Percentiles rank a stretch among this genome's conserved stretches.
These are phyloP conservation scores for Trichosporon asahii DNA, from an alignment of 1,284 basidiomycete genomes.

Conservation along the genomic window DNA sequence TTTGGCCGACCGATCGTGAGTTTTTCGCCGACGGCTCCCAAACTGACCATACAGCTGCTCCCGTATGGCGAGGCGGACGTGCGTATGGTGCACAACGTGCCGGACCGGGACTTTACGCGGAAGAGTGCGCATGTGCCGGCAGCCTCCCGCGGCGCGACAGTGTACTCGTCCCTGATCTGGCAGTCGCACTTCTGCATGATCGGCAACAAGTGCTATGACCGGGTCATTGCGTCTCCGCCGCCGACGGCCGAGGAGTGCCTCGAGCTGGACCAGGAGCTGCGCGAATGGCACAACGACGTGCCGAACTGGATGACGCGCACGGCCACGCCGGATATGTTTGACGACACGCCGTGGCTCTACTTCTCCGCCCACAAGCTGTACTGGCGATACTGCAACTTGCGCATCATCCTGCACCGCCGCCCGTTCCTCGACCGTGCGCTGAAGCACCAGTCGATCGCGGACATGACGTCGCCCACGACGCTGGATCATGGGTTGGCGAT, in stretches of 20 bases:
- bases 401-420: slow-evolving; percentile 28
- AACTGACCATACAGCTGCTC: slow-evolving; percentile 20
- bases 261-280: slow-evolving; percentile 24
- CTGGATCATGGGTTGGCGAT: slow-evolving; percentile 19
- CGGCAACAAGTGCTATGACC: slow-evolving; percentile 26
- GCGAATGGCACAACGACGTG: slow-evolving; percentile 16
- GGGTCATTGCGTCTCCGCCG: slow-evolving; percentile 24
- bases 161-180: slow-evolving; percentile 28
- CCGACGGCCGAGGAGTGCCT: slow-evolving; percentile 22
- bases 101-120: slow-evolving; percentile 26
- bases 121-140: slow-evolving; percentile 15
- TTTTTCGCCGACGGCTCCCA: slow-evolving; percentile 34
- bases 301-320: slow-evolving; percentile 21
- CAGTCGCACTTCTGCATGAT: slow-evolving; percentile 23
- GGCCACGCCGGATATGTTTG: slow-evolving; percentile 13
- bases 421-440: slow-evolving; percentile 29
- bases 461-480: neutral
- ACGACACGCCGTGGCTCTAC: slow-evolving; percentile 26
- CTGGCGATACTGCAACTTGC: slow-evolving; percentile 32
- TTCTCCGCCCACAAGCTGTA: slow-evolving; percentile 31
- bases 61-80: slow-evolving; percentile 27
- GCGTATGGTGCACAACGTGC: slow-evolving; percentile 23
- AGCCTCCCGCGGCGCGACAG: slow-evolving; percentile 16
- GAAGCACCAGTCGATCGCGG: slow-evolving; percentile 15
- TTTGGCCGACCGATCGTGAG: slow-evolving; percentile 35